Evolutionary conservation across 257 asterid genomes (phyloP).

Genomic region (Nicotiana obtusifolia): DNA sequence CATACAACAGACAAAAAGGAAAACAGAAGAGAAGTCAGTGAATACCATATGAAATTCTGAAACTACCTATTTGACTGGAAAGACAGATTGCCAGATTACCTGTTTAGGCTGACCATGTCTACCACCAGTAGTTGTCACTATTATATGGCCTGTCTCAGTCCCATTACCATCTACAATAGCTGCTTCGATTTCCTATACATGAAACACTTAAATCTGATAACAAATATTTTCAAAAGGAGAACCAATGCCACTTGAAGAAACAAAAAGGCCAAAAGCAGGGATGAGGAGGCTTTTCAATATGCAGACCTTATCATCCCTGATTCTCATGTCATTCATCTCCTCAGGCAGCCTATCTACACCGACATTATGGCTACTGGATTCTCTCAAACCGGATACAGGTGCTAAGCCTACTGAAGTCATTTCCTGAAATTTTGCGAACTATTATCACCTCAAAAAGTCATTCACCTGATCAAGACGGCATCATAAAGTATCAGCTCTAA

Average conservation of each 20-base stretch:
- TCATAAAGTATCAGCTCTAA: neutral
- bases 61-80: neutral
- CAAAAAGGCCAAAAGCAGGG: neutral
- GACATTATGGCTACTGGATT: slow-evolving; percentile 39
- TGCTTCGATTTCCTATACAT: slow-evolving; percentile 71
- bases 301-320: slow-evolving; percentile 63
- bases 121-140: slow-evolving; percentile 87
- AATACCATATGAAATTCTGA: neutral
- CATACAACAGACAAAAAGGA: neutral
- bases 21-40: neutral
- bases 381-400: slow-evolving; percentile 59
- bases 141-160: slow-evolving; percentile 92
- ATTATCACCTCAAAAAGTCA: slow-evolving; percentile 40
- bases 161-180: slow-evolving; percentile 81
- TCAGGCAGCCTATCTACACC: slow-evolving; percentile 64
- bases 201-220: neutral
- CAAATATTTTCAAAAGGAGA: neutral
- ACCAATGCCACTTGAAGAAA: neutral
- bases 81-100: slow-evolving; percentile 30
- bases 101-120: slow-evolving; percentile 89
- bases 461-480: slow-evolving; percentile 39
- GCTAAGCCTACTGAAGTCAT: slow-evolving; percentile 72
- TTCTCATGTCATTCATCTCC: slow-evolving; percentile 73
- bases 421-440: slow-evolving; percentile 29
- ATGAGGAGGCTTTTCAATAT: neutral